Evolutionary conservation across 768 basidiomycete genomes (phyloP).

Genomic region (Mycena venus): DNA sequence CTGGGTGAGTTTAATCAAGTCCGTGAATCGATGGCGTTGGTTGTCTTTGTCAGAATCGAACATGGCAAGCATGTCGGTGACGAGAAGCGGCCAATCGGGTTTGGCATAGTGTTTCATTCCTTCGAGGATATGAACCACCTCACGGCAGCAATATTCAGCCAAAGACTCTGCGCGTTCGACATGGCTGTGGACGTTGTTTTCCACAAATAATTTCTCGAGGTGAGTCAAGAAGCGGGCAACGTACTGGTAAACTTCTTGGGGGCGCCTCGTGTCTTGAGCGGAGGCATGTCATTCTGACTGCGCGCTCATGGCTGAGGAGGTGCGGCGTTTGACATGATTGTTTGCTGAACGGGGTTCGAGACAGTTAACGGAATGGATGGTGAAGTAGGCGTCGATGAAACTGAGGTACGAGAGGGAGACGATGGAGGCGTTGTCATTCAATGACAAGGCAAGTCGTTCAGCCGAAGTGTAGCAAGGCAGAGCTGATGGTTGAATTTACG

Average conservation of each 20-base stretch:
- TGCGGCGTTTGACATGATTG: background rate
- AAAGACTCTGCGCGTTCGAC: background rate
- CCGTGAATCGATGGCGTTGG: background rate
- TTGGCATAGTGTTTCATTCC: slow-evolving; percentile 11
- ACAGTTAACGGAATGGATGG: background rate
- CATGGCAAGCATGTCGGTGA: background rate
- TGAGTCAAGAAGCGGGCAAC: background rate
- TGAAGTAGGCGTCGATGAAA: too few species aligned
- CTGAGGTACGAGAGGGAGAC: too few species aligned
- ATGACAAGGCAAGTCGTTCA: background rate
- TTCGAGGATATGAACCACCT: slow-evolving; percentile 12
- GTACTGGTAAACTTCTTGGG: slow-evolving; percentile 15
- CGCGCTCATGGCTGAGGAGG: background rate
- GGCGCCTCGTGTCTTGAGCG: background rate
- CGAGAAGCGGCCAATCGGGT: background rate
- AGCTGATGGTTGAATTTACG: background rate
- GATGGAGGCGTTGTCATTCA: background rate
- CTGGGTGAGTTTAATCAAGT: background rate
- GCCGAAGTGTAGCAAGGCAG: background rate
- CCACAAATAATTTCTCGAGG: background rate
- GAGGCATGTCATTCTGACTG: slow-evolving; percentile 12
- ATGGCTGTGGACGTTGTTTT: background rate
- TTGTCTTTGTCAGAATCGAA: slow-evolving; percentile 15
- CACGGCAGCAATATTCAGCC: slow-evolving; percentile 9
- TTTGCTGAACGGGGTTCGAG: too few species aligned